These are phyloP conservation scores for Pelargonium myrrhifolium DNA, from an alignment of 441 rosid genomes.

Conservation along the genomic window DNA sequence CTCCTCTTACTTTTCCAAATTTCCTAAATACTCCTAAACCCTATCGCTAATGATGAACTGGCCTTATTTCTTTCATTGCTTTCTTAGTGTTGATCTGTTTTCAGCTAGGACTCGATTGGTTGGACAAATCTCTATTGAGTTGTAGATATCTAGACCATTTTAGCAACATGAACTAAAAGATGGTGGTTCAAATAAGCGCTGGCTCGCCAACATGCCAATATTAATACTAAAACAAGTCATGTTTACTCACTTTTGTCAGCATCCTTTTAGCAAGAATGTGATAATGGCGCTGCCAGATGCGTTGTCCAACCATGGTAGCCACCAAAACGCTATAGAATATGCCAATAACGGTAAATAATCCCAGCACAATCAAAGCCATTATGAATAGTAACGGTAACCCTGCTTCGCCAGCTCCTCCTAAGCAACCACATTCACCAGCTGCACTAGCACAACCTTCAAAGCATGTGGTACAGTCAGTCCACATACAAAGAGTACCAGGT, in stretches of 20 bases:
- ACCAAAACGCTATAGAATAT: constrained; percentile 95
- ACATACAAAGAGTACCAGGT: constrained; percentile 98
- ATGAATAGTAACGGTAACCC: constrained; percentile 81
- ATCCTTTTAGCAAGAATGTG: constrained; percentile 97
- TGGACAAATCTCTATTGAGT: neutral
- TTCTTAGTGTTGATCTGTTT: neutral
- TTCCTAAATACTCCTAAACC: no score
- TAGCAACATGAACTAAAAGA: constrained; percentile 1
- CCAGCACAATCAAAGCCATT: constrained; percentile 82
- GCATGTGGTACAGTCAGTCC: constrained; percentile 99
- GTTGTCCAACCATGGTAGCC: constrained; percentile 99
- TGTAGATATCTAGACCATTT: neutral
- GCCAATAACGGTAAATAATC: constrained; percentile 88
- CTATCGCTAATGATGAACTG: neutral
- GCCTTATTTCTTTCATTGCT: neutral
- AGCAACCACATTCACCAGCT: constrained; percentile 91
- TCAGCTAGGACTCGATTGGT: neutral
- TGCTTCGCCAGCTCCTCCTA: constrained; percentile 99
- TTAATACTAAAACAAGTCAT: neutral
- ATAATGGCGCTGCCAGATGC: constrained; percentile 98
- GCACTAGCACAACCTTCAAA: constrained; percentile 94
- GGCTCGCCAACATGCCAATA: neutral
- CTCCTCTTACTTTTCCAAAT: no score
- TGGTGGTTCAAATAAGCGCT: neutral
- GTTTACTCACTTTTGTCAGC: constrained; percentile 80